These are phyloP conservation scores for Globisporangium carolinianum DNA, from an alignment of 352 stramenopile species.

Conservation along the genomic window DNA sequence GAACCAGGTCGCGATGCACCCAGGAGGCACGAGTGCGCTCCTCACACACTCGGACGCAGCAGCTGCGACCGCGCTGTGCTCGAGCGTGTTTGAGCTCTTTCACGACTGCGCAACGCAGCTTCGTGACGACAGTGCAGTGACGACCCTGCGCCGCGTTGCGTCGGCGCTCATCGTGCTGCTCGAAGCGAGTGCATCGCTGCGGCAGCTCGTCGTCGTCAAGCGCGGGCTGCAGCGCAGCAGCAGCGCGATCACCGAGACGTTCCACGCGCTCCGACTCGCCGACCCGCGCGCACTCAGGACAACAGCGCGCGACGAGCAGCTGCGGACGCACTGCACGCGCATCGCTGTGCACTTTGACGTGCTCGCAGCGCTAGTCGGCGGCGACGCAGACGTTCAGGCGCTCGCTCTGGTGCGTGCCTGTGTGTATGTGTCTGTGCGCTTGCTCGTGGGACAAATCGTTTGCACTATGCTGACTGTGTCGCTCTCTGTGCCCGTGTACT, in stretches of 20 bases:
- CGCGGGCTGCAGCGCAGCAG: slow-evolving; percentile 29
- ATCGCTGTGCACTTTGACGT: slow-evolving; percentile 45
- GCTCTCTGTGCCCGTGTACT: too few species aligned
- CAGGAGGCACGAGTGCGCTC: not conserved
- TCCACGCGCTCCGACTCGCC: slow-evolving; percentile 38
- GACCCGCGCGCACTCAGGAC: slow-evolving; percentile 8
- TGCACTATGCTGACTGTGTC: too few species aligned
- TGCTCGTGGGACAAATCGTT: not conserved
- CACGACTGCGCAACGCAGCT: slow-evolving; percentile 18
- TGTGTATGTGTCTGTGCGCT: too few species aligned
- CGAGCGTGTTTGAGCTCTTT: slow-evolving; percentile 32
- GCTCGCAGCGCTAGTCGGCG: slow-evolving; percentile 36
- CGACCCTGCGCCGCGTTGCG: slow-evolving; percentile 15
- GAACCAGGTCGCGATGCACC: slow-evolving; percentile 5
- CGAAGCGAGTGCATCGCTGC: slow-evolving; percentile 19
- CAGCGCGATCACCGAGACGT: slow-evolving; percentile 29
- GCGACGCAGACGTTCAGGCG: slow-evolving; percentile 23
- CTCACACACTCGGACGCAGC: slow-evolving; percentile 14
- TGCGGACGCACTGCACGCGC: slow-evolving; percentile 29
- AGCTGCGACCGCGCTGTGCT: slow-evolving; percentile 20
- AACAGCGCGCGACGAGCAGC: slow-evolving; percentile 21
- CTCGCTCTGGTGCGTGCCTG: slow-evolving; percentile 23
- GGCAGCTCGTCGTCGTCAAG: slow-evolving; percentile 25
- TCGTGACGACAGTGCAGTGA: not conserved
- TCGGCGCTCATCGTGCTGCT: slow-evolving; percentile 33